Conservation (phyloP, 768 basidiomycete species). For the Amanita polypyramis region DNA sequence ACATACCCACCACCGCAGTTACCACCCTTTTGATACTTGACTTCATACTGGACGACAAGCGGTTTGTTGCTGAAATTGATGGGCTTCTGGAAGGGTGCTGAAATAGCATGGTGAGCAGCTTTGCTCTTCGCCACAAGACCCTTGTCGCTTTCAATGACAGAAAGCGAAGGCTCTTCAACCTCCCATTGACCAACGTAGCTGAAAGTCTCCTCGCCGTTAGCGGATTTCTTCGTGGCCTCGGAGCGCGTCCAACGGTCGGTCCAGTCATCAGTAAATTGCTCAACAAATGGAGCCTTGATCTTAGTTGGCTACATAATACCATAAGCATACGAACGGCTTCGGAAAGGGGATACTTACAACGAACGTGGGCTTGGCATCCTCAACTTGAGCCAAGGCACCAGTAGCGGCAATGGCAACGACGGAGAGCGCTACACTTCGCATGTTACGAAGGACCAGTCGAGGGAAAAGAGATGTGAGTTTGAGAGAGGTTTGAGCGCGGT, state of each 20-base stretch:
- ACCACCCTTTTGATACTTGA: constrained; percentile 98
- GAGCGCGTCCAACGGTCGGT: constrained; percentile 90
- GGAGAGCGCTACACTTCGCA: constrained; percentile 86
- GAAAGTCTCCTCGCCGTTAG: constrained; percentile 91
- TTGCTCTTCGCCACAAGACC: constrained; percentile 94
- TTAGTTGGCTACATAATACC: constrained; percentile 46
- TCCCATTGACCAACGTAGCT: constrained; percentile 97
- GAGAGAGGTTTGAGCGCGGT: constrained; percentile 14
- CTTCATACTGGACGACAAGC: constrained; percentile 95
- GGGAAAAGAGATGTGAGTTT: constrained; percentile 24
- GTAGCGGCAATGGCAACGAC: constrained; percentile 60
- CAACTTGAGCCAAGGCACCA: constrained; percentile 47
- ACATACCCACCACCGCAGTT: constrained; percentile 99
- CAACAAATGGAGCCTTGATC: constrained; percentile 84
- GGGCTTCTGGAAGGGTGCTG: constrained; percentile 72
- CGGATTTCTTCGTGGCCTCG: constrained; percentile 96
- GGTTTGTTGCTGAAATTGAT: constrained; percentile 79
- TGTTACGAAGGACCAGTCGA: constrained; percentile 60
- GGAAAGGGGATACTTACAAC: constrained; percentile 34
- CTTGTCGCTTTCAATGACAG: constrained; percentile 75
- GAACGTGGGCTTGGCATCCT: constrained; percentile 58
- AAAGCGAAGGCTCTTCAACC: constrained; percentile 77
- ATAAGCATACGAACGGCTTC: constrained; percentile 10
- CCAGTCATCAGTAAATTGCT: constrained; percentile 94
- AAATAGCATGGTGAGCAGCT: constrained; percentile 98